Base-by-base conservation (phyloP, 2,329 filamentous ascomycete genomes). In the Claviceps arundinis region DNA sequence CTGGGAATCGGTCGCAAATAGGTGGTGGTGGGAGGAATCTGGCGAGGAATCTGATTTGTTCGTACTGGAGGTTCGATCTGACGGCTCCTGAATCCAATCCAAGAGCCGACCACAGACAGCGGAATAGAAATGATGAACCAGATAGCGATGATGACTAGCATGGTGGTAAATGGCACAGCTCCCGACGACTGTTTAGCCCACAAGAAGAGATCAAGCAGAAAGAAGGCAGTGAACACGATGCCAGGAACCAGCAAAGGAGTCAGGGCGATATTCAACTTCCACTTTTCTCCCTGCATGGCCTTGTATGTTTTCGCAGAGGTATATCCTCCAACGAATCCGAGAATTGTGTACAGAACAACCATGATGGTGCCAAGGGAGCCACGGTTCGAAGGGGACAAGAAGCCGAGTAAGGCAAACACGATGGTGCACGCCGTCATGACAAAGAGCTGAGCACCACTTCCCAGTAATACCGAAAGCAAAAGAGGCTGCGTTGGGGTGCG, bases 61-160 rank as follows among this genome's bases (percentile, higher is more conserved):
- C 88, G 87, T 24, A 95, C 90, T 0, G 93, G 91, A 1, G 89
- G 72, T 62, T 89, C 81, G 50, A 94, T 74, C 13, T 78, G 75
- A 43, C 73, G 65, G 58, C 84, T 80, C 56, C 85, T 88, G 76
- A 97, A 97, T 37, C 89, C 93, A 44, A 97, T 67, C 89, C 90
- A 98, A 45, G 89, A 95, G 50, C 93, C 93, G 7, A 82, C 84
- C 55, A 95, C 79, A 30, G 89, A 95, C 44, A 97, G 77, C 6
- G 93, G 93, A 2, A 97, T 85, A 40, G 89, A 95, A 65, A 98
- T 95, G 64, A 96, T 66, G 70, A 98, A 98, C 93, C 93, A 98
- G 63, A 98, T 96, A 57, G 79, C 77, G 47, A 98, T 78, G 53
- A 97, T 83, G 52, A 95, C 86, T 44, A 98, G 76, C 93, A 98